Percentiles rank a stretch among this genome's conserved stretches.
phyloP scores from a whole-genome alignment of 2,329 filamentous ascomycete species.

The Xylaria sp. region DNA sequence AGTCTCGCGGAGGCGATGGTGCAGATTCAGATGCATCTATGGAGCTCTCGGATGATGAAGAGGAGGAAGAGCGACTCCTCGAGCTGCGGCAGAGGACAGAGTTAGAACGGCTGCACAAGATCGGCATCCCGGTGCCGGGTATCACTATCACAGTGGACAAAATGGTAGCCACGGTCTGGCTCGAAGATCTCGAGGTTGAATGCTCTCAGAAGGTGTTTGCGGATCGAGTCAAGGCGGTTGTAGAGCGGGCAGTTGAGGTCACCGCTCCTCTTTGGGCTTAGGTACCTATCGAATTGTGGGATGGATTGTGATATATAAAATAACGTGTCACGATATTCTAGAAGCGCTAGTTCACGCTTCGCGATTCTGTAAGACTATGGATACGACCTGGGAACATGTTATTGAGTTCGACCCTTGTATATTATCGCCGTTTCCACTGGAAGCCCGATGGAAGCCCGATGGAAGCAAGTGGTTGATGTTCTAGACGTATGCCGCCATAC shows the following conservation, averaged over 20 bases:
- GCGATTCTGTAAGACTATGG: constrained; percentile 5
- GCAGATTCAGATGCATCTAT: constrained; percentile 53
- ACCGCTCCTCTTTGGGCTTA: constrained; percentile 76
- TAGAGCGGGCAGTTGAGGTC: constrained; percentile 89
- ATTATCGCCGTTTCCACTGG: not conserved
- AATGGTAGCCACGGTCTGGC: constrained; percentile 87
- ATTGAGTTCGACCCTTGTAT: not conserved
- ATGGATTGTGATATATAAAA: constrained; percentile 33
- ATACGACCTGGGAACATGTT: not conserved
- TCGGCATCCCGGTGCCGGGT: constrained; percentile 92
- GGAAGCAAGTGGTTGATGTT: not conserved
- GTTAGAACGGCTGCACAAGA: constrained; percentile 79
- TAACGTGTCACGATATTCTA: constrained; percentile 27
- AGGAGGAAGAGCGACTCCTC: constrained; percentile 58
- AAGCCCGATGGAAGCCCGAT: constrained; percentile 6
- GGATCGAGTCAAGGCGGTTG: constrained; percentile 87
- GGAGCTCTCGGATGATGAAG: constrained; percentile 52
- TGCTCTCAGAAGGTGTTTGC: constrained; percentile 81
- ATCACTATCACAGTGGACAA: constrained; percentile 89
- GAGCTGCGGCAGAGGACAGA: constrained; percentile 72
- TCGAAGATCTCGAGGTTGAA: constrained; percentile 92
- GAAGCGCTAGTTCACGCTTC: not conserved
- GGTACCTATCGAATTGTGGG: constrained; percentile 46
- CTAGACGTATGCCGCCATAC: not conserved
- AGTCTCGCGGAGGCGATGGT: constrained; percentile 47